These are phyloP conservation scores for Flaveria bidentis DNA, from an alignment of 129 eudicot species.

Conservation along the genomic window DNA sequence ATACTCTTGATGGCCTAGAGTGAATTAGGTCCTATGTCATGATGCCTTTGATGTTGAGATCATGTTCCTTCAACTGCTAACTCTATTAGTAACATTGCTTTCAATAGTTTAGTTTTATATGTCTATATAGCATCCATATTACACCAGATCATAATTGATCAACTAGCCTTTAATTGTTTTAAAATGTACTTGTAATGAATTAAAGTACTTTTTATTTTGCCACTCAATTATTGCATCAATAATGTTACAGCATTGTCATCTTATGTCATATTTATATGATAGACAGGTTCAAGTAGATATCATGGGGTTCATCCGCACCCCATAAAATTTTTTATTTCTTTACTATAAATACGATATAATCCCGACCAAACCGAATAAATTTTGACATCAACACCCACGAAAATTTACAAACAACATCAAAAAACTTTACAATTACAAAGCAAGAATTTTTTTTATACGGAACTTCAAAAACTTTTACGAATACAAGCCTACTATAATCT, in stretches of 20 bases:
- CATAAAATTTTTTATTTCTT: too few species aligned
- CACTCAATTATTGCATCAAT: not conserved
- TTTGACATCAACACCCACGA: too few species aligned
- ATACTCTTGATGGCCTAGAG: conserved; percentile 7
- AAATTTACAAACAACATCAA: too few species aligned
- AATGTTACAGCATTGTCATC: not conserved
- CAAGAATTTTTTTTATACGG: too few species aligned
- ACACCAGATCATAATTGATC: not conserved
- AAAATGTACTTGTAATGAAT: not conserved
- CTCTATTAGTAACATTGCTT: not conserved
- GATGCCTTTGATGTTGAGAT: not conserved
- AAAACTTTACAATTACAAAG: too few species aligned
- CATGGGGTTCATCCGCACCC: too few species aligned
- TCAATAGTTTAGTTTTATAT: not conserved
- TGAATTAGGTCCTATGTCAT: conserved; percentile 25
- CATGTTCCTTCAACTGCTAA: not conserved
- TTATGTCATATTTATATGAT: not conserved
- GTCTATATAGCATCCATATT: not conserved
- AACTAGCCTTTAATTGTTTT: not conserved
- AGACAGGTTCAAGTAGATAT: too few species aligned
- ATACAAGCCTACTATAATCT: too few species aligned
- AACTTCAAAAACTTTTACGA: too few species aligned
- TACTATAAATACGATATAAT: too few species aligned
- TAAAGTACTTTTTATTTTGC: not conserved
- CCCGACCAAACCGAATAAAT: too few species aligned